Evolutionary conservation across 805 yeast genomes (phyloP).

Genomic region (Suhomyces vadensis): DNA sequence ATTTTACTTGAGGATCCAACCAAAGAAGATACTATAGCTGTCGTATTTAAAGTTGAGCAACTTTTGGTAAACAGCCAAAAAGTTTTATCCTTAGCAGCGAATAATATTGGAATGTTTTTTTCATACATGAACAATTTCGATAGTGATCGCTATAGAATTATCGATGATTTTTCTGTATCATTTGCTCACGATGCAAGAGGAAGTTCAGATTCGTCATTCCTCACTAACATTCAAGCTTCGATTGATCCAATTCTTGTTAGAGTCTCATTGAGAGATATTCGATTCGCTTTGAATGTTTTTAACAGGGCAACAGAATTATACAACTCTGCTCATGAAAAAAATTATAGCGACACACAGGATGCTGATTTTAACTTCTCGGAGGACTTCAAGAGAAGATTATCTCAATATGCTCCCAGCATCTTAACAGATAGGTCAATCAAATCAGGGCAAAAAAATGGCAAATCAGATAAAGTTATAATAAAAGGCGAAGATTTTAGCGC

Average conservation of each 20-base stretch:
- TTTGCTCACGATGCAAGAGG: constrained; percentile 71
- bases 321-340: constrained; percentile 21
- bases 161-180: constrained; percentile 87
- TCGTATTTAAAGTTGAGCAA: constrained; percentile 87
- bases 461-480: constrained; percentile 43
- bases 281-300: constrained; percentile 73
- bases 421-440: constrained; percentile 49
- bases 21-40: constrained; percentile 70
- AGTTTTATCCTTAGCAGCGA: constrained; percentile 63
- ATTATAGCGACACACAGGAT: constrained; percentile 15
- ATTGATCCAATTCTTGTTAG: constrained; percentile 81
- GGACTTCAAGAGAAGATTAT: constrained; percentile 59
- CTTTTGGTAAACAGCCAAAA: constrained; percentile 67
- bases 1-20: constrained; percentile 81
- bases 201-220: constrained; percentile 54
- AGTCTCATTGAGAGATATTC: constrained; percentile 82
- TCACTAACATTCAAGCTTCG: constrained; percentile 67
- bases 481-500: constrained; percentile 69
- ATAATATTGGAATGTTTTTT: constrained; percentile 84
- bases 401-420: constrained; percentile 70
- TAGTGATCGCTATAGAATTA: constrained; percentile 63
- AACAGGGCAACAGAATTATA: constrained; percentile 66
- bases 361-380: constrained; percentile 51
- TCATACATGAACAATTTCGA: constrained; percentile 70
- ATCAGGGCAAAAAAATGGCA: constrained; percentile 15